Evolutionary conservation across 441 rosid species (phyloP).

Genomic region (Bruguiera hainesii): DNA sequence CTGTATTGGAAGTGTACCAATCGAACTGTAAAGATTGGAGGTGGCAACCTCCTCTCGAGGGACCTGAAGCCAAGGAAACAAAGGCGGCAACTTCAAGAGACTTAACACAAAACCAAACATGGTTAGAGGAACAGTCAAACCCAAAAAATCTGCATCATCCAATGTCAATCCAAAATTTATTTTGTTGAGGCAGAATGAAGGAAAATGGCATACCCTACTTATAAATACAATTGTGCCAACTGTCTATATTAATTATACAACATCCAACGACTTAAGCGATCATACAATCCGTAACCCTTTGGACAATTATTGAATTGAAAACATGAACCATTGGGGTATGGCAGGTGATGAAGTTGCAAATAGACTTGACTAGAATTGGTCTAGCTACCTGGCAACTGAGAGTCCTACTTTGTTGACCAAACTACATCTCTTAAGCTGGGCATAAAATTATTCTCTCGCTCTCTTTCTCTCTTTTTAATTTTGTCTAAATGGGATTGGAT

Average conservation of each 20-base stretch:
- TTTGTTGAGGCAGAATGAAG: background rate
- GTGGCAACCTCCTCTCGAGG: conserved; percentile 18
- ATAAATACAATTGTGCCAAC: background rate
- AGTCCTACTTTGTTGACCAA: no score
- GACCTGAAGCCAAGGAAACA: conserved; percentile 17
- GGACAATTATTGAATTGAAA: background rate
- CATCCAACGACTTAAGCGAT: no score
- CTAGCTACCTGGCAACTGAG: no score
- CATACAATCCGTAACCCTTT: no score
- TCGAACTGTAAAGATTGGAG: conserved; percentile 18
- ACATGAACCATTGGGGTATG: background rate
- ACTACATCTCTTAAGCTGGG: no score
- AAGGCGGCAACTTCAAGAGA: conserved; percentile 25
- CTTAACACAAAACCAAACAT: background rate
- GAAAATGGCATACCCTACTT: background rate
- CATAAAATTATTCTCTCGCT: no score
- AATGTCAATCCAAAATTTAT: background rate
- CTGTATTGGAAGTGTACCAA: conserved; percentile 6
- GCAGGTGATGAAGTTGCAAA: background rate
- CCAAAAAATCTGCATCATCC: background rate
- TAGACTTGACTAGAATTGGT: no score
- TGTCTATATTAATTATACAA: no score
- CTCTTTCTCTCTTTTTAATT: no score
- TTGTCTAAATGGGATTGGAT: no score
- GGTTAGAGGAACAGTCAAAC: background rate